Conservation (phyloP, 768 basidiomycete species). For the Agrocybe chaxingu region DNA sequence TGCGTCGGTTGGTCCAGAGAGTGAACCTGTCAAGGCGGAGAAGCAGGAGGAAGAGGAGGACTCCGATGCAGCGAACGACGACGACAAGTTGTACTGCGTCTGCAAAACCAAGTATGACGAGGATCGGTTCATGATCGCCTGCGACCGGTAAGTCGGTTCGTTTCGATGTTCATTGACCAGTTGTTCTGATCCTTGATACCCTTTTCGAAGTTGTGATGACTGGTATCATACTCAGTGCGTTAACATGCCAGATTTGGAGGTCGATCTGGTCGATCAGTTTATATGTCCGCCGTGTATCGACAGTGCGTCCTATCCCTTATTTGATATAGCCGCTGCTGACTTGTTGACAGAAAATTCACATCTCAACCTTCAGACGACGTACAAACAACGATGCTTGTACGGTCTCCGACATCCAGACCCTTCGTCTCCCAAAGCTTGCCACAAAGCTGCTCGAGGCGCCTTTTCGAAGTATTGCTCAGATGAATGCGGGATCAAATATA, state of each 20-base stretch:
- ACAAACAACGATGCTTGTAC: slow-evolving; percentile 74
- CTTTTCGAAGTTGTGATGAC: slow-evolving; percentile 71
- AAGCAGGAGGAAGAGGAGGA: slow-evolving; percentile 49
- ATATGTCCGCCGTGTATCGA: slow-evolving; percentile 79
- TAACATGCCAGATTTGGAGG: slow-evolving; percentile 72
- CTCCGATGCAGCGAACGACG: slow-evolving; percentile 38
- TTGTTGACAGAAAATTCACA: slow-evolving; percentile 49
- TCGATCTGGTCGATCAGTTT: slow-evolving; percentile 91
- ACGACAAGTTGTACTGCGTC: slow-evolving; percentile 83
- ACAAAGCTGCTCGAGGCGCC: slow-evolving; percentile 73
- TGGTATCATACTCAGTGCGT: slow-evolving; percentile 94
- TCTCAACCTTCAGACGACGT: slow-evolving; percentile 66
- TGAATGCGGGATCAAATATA: slow-evolving; percentile 77
- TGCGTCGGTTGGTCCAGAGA: slow-evolving; percentile 30
- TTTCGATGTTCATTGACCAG: background rate
- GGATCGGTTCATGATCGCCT: slow-evolving; percentile 89
- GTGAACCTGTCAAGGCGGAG: slow-evolving; percentile 31
- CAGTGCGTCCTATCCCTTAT: slow-evolving; percentile 45
- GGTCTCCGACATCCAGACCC: slow-evolving; percentile 66
- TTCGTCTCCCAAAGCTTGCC: slow-evolving; percentile 64
- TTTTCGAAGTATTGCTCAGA: slow-evolving; percentile 93
- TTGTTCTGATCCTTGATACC: background rate
- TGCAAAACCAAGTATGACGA: slow-evolving; percentile 88
- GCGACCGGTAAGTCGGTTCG: slow-evolving; percentile 65
- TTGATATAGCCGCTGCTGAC: background rate